Conservation (phyloP, 2,329 filamentous ascomycete species). For the Xenosphaeropsis pyriputrescens region DNA sequence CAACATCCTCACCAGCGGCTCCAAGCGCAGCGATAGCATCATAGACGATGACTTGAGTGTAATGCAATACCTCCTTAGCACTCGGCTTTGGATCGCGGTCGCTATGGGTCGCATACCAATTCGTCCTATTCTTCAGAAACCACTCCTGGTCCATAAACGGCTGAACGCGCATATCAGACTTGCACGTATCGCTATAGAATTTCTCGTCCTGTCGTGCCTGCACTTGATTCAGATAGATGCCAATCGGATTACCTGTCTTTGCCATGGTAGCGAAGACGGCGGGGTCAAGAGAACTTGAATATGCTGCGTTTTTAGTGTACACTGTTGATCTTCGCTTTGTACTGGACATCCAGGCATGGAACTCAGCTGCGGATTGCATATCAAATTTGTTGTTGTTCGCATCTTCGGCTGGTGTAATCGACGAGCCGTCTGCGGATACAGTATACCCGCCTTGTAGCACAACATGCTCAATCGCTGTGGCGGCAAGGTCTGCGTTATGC, state of each 20-base stretch:
- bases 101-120: slow-evolving; percentile 5
- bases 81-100: slow-evolving; percentile 5
- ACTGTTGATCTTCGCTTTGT: slow-evolving; percentile 9
- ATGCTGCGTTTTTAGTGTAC: slow-evolving; percentile 12
- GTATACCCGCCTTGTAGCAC: slow-evolving; percentile 13
- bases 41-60: slow-evolving; percentile 12
- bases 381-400: slow-evolving; percentile 14
- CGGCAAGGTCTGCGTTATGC: slow-evolving; percentile 4
- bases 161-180: slow-evolving; percentile 5
- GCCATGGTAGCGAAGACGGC: slow-evolving; percentile 8
- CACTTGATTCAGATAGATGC: slow-evolving; percentile 8
- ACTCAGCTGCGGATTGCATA: slow-evolving; percentile 4
- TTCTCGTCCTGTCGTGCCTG: slow-evolving; percentile 10
- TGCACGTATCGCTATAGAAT: slow-evolving; percentile 11
- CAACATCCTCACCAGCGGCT: slow-evolving; percentile 10
- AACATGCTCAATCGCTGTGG: slow-evolving; percentile 5
- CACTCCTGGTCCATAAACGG: slow-evolving; percentile 11
- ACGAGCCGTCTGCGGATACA: slow-evolving; percentile 1
- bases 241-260: slow-evolving; percentile 8
- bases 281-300: slow-evolving; percentile 6
- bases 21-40: slow-evolving; percentile 15
- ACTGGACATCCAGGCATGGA: slow-evolving; percentile 9
- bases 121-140: slow-evolving; percentile 10
- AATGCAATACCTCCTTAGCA: slow-evolving; percentile 10
- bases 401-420: slow-evolving; percentile 2